These are phyloP conservation scores for Phyllosticta citrichinensis DNA, from an alignment of 2,329 filamentous ascomycete species.

Conservation along the genomic window DNA sequence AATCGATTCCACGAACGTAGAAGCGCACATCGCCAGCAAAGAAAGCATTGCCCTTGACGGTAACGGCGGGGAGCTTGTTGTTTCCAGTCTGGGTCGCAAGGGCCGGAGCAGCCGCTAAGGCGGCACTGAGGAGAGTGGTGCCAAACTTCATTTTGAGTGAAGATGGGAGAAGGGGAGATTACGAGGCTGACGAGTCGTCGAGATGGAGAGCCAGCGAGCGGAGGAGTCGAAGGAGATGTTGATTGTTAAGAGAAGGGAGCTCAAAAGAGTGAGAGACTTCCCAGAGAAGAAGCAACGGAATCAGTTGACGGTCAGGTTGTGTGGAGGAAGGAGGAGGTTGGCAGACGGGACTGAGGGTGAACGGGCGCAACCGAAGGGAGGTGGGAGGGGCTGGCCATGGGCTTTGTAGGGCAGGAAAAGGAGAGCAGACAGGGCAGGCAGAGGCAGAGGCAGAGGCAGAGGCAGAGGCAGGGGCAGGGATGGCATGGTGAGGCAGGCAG, in stretches of 20 bases:
- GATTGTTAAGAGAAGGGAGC: slow-evolving; percentile 2
- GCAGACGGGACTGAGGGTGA: background rate
- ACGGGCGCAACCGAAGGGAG: background rate
- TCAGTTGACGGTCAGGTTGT: background rate
- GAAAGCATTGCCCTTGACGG: slow-evolving; percentile 57
- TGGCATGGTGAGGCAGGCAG: background rate
- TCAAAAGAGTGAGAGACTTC: slow-evolving; percentile 11
- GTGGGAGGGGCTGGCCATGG: background rate
- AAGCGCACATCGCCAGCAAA: slow-evolving; percentile 52
- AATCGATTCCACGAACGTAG: slow-evolving; percentile 54
- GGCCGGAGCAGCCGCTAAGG: slow-evolving; percentile 34
- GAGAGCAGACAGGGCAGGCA: background rate
- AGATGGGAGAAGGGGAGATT: background rate
- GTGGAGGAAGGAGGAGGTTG: background rate
- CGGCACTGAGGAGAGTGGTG: slow-evolving; percentile 37
- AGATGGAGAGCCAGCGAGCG: slow-evolving; percentile 1
- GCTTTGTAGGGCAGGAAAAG: background rate
- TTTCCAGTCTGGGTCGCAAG: slow-evolving; percentile 29
- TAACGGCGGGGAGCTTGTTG: slow-evolving; percentile 42
- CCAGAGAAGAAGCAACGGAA: slow-evolving; percentile 4
- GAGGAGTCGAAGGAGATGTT: background rate
- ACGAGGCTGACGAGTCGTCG: background rate
- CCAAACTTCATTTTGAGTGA: slow-evolving; percentile 44
- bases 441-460: too few species aligned
- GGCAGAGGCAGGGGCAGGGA: too few species aligned